phyloP scores from a whole-genome alignment of 257 asterid genomes.

The Lycium barbarum region DNA sequence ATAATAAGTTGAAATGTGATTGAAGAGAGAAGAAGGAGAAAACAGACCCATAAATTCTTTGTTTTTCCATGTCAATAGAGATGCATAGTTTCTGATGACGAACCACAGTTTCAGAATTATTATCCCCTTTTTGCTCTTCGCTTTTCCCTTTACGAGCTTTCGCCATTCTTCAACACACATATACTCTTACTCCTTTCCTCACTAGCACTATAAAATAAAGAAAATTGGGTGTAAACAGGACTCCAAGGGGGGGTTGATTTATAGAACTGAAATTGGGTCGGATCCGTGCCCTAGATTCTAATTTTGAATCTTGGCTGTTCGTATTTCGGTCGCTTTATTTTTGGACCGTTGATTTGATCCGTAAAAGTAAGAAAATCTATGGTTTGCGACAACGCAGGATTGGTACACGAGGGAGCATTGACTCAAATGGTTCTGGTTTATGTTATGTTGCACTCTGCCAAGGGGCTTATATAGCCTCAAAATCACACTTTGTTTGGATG shows the following conservation, averaged over 20 bases:
- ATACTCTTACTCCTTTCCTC: not conserved
- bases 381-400: not conserved
- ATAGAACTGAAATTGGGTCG: conserved; percentile 35
- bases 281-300: conserved; percentile 44
- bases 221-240: no score
- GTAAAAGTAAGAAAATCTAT: not conserved
- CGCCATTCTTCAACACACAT: conserved; percentile 61
- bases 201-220: not conserved
- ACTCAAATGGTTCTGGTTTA: not conserved
- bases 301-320: conserved; percentile 35
- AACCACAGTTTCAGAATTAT: conserved; percentile 79
- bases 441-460: not conserved
- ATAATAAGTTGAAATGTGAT: no score
- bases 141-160: conserved; percentile 82
- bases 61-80: conserved; percentile 88
- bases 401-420: not conserved
- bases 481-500: no score
- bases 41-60: conserved; percentile 79
- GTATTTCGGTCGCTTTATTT: not conserved
- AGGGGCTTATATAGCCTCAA: no score
- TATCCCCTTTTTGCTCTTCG: conserved; percentile 87
- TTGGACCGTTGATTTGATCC: conserved; percentile 33
- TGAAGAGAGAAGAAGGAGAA: not conserved
- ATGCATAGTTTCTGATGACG: conserved; percentile 96
- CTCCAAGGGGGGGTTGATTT: not conserved